phyloP scores from a whole-genome alignment of 2,329 filamentous ascomycete species.

The Rutstroemia sp. region DNA sequence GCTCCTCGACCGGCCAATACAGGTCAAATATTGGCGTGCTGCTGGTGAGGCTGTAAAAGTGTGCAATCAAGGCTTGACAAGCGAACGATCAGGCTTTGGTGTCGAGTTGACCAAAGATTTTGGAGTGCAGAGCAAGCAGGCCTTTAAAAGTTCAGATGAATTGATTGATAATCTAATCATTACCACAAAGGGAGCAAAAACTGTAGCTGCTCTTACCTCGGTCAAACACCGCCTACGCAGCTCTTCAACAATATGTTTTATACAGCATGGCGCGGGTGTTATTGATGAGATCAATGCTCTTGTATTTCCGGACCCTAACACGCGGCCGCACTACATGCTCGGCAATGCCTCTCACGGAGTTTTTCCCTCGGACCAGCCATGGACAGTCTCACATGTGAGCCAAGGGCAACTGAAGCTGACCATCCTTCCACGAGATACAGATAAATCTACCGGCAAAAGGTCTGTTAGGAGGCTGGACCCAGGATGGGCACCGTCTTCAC shows the following conservation, averaged over 20 bases:
- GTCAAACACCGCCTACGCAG: constrained; percentile 60
- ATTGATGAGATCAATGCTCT: constrained; percentile 68
- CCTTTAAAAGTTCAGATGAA: constrained; percentile 24
- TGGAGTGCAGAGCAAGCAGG: constrained; percentile 14
- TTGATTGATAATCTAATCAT: constrained; percentile 65
- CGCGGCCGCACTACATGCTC: constrained; percentile 65
- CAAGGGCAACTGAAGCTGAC: constrained; percentile 33
- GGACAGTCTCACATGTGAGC: constrained; percentile 34
- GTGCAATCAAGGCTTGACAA: constrained; percentile 36
- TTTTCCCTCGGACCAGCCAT: constrained; percentile 32
- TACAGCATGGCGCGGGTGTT: constrained; percentile 78
- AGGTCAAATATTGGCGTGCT: constrained; percentile 40
- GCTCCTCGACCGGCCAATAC: constrained; percentile 45
- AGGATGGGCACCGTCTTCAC: constrained; percentile 38
- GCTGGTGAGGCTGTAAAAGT: constrained; percentile 39
- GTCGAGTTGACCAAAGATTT: constrained; percentile 21
- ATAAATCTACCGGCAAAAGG: not conserved
- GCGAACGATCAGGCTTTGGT: constrained; percentile 28
- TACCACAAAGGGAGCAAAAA: constrained; percentile 53
- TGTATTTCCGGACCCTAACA: constrained; percentile 59
- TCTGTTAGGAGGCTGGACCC: constrained; percentile 16
- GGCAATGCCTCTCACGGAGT: constrained; percentile 32
- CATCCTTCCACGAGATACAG: constrained; percentile 10
- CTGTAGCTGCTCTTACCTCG: constrained; percentile 47
- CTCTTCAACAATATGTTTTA: constrained; percentile 64